Evolutionary conservation across 768 basidiomycete species (phyloP), one percentile per base, ranked within the genome.

Genomic region (Leccinellum luteum): DNA sequence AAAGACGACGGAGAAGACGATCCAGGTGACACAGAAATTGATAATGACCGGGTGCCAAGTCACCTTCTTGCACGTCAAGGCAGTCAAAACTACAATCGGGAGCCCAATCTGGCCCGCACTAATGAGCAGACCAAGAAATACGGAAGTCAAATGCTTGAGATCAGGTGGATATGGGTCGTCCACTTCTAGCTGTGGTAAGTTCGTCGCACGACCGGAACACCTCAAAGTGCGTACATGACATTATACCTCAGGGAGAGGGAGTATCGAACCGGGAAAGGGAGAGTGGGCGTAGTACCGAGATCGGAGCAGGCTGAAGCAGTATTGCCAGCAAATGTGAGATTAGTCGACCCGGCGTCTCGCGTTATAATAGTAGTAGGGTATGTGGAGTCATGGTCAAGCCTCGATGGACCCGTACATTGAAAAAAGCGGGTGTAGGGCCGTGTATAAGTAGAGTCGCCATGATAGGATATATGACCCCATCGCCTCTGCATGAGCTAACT

Each of bases 11-110:
- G 84, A 85, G 62, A 79, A 84, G 43, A 85, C 61, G 10, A 80
- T 75, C 82, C 82, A 82, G 48, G 79, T 75, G n/a, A 80, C 52
- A 56, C 82, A 85, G 59, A 85, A 80, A 58, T 86, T 85, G 58
- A 85, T 68, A 61, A 85, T 74, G 1, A 79, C 78, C 1, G 82
- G 80, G 53, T 79, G 81, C 54, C 80, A 78, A 35, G 72, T 68
- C 27, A 78, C 66, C 44, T 72, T 75, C 61, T 74, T 79, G 51
- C 75, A 77, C 23, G 77, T 57, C 17, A 79, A 62, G 50, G 78
- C 78, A 12, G 79, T 82, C 13, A 75, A 58, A 31, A 85, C 67
- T 38, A 85, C 71, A 10, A 81, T 58, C 14, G 81, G 82, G 13
- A 85, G 68, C 47, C 80, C 77, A 43, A 83, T 66, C 55, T 85